A percentile compares a stretch with the other conserved stretches of the same genome.
Evolutionary conservation across 306 rosid species (phyloP).

Genomic region (Hippophae tibetana): DNA sequence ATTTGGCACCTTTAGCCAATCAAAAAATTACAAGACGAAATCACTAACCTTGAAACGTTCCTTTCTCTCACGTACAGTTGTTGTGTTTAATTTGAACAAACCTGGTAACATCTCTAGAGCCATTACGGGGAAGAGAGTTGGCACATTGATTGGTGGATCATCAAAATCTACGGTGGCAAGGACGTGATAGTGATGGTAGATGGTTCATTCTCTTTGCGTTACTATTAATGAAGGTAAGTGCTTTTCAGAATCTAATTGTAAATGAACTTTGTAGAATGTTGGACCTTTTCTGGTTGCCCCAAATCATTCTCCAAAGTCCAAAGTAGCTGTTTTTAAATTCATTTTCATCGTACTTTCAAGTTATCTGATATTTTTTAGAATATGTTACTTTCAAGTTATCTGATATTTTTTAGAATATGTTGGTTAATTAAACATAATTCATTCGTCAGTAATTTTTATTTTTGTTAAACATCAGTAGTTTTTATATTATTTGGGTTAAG

Average conservation of each 20-base stretch:
- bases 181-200: conserved; percentile 17
- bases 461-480: too few species aligned
- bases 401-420: too few species aligned
- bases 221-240: not conserved
- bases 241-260: conserved; percentile 2
- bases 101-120: conserved; percentile 87
- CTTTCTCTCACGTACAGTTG: conserved; percentile 44
- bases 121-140: conserved; percentile 75
- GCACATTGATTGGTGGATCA: conserved; percentile 74
- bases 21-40: too few species aligned
- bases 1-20: conserved; percentile 7
- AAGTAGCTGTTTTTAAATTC: too few species aligned
- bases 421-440: too few species aligned
- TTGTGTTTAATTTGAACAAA: conserved; percentile 78
- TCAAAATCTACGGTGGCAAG: conserved; percentile 41
- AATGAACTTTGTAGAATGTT: conserved; percentile 2
- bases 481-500: too few species aligned
- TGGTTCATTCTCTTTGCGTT: not conserved
- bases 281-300: conserved; percentile 1
- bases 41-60: not conserved
- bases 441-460: too few species aligned
- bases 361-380: too few species aligned
- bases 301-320: too few species aligned
- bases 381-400: too few species aligned
- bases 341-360: too few species aligned